These are phyloP conservation scores for Luzula sylvatica DNA, from an alignment of 176 grass and related monocot species.

Conservation along the genomic window DNA sequence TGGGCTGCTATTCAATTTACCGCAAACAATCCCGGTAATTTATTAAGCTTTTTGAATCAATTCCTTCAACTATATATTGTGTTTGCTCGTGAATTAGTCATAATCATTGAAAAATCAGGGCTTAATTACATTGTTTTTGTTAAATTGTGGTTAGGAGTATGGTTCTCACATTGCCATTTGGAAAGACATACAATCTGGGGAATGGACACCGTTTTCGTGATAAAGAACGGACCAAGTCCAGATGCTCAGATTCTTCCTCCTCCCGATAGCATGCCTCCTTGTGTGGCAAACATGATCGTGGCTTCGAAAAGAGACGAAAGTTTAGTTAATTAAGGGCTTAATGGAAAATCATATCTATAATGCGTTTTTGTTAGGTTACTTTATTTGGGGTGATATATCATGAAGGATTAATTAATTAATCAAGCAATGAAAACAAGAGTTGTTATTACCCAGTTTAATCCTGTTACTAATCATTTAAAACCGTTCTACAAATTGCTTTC, in stretches of 20 bases:
- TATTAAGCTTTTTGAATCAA: not conserved
- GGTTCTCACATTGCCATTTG: constrained; percentile 79
- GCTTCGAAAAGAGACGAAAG: too few species aligned
- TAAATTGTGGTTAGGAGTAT: constrained; percentile 24
- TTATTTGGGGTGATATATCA: too few species aligned
- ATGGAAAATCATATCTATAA: too few species aligned
- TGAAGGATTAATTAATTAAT: too few species aligned
- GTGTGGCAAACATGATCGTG: not conserved
- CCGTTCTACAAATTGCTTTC: too few species aligned
- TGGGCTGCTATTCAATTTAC: constrained; percentile 67
- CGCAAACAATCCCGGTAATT: constrained; percentile 51
- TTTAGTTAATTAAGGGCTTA: too few species aligned
- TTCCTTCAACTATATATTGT: too few species aligned
- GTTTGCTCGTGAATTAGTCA: not conserved
- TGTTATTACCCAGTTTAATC: not conserved
- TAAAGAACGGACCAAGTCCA: constrained; percentile 40
- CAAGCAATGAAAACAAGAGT: not conserved
- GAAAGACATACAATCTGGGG: constrained; percentile 58
- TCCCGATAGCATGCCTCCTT: constrained; percentile 45
- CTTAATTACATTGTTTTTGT: not conserved
- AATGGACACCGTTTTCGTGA: constrained; percentile 45
- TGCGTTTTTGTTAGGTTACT: too few species aligned
- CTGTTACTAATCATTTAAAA: too few species aligned
- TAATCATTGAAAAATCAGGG: too few species aligned
- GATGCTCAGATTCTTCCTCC: constrained; percentile 34